A percentile compares a stretch with the other conserved stretches of the same genome.
phyloP scores from a whole-genome alignment of 1,284 basidiomycete genomes.

The Termitomyces sp. region DNA sequence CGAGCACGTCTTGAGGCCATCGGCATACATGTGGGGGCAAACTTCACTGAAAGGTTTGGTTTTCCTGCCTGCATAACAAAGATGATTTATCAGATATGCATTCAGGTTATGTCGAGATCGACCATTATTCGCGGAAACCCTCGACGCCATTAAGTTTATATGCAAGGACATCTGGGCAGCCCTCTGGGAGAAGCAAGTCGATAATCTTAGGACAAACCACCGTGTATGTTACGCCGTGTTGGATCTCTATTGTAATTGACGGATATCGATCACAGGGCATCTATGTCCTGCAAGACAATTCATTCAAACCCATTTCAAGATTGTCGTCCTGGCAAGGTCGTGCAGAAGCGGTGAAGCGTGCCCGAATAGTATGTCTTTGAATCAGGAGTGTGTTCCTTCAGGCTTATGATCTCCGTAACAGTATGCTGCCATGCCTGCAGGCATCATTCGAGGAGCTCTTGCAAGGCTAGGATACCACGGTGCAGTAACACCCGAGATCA shows the following conservation, averaged over 20 bases:
- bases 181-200: constrained; percentile 91
- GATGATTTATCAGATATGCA: background rate
- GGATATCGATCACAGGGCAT: constrained; percentile 58
- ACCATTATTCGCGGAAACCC: constrained; percentile 72
- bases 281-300: constrained; percentile 89
- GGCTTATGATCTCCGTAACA: constrained; percentile 25
- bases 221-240: constrained; percentile 44
- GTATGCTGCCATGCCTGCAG: constrained; percentile 78
- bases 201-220: constrained; percentile 93
- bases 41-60: constrained; percentile 79
- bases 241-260: background rate
- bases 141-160: constrained; percentile 92
- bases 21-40: constrained; percentile 83
- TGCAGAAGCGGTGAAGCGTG: constrained; percentile 66
- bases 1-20: constrained; percentile 73
- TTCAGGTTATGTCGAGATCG: constrained; percentile 71
- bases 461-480: constrained; percentile 71
- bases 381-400: background rate
- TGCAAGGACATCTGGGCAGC: constrained; percentile 93
- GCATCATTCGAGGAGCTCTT: constrained; percentile 80
- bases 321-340: constrained; percentile 77
- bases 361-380: constrained; percentile 57
- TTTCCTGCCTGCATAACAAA: background rate
- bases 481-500: constrained; percentile 73
- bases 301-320: constrained; percentile 79